Base-by-base conservation (phyloP, 768 basidiomycete species). In the Pisolithus albus region DNA sequence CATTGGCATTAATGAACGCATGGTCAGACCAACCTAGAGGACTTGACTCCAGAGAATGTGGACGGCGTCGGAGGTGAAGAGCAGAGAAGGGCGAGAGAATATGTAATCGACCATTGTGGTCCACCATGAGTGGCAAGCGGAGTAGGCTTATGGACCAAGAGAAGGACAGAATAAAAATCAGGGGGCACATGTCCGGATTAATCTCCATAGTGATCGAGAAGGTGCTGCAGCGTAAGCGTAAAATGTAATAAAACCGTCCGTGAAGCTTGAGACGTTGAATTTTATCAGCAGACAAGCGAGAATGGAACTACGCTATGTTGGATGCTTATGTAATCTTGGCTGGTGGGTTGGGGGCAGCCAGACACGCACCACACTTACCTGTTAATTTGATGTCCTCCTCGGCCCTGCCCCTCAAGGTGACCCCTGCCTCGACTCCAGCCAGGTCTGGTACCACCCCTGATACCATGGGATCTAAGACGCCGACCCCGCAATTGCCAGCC, bases 61-160 rank as follows among this genome's bases (percentile, higher is more conserved):
- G 82, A 83, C 41, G 95, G 95, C 4, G 92, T 97, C 0, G 91
- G 92, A n/a, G 90, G 87, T 13, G 69, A 77, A 52, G 92, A 93
- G 69, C 91, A 93, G 72, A 83, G 78, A 62, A 76, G 80, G 52
- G 89, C 86, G 11, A 78, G 78, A 56, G 76, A 81, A 54, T 88
- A 91, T 74, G 82, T 93, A 40, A 73, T 82, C 46, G 78, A 83
- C 52, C 72, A 75, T n/a, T 88, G 86, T 65, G 87, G 86, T 42
- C 46, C 7, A 13, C 43, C 43, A 18, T 24, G 43, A 28, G 24
- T 10, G 34, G 34, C 5, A 11, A 16, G 9, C 6, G 9, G 23
- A 11, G 23, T 23, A 4, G 42, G 42, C 23, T 34, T 34, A 10
- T 44, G 23, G 13, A 7, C 7, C 7, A 43, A 30, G 30, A 23